Evolutionary conservation across 345 rosid species (phyloP), one percentile per base, ranked within the genome.

Genomic region (Populus nigra): DNA sequence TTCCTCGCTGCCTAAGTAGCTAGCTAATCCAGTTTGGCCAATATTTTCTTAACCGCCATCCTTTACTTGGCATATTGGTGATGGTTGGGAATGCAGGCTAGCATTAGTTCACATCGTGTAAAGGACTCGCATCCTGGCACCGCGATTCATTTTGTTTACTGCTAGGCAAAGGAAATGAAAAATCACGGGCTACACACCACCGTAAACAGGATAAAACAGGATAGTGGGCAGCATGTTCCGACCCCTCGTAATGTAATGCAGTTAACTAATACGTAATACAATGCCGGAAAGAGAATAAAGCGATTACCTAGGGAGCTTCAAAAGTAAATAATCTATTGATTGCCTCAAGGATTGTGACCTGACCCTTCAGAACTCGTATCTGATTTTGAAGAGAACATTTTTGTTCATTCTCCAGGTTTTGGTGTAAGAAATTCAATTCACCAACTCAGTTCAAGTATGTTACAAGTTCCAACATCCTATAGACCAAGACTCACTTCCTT

Each of bases 401-500:
- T 17, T 49, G 61, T 59, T 39, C 71, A 25, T 1, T 53, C 16
- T 16, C 22, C 33, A 29, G 22, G 5, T 17, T 67, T 69, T 27
- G n/a, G 82, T 74, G 69, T 20, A 79, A 49, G 23, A 45, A 70
- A 43, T 35, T 65, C 35, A 43, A 35, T 41, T 8, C 65, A 71
- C 63, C 39, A 20, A 36, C 35, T 38, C 49, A 39, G 29, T 79
- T 69, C 66, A 73, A 78, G 71, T 79, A 83, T 80, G 82, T 76
- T 84, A 80, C 88, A 84, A 27, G 76, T 87, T 59, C 74, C 47
- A 57, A 68, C 11, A 62, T 73, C 53, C 73, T 73, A 47, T 18
- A 38, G 69, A 68, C 9, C 79, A 85, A 81, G 73, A 81, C 27
- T 72, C 72, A 69, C 29, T 31, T 43, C 57, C 10, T 11, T 41